Evolutionary conservation across 805 yeast genomes (phyloP).

Genomic region (Kluyveromyces dobzhanskii): DNA sequence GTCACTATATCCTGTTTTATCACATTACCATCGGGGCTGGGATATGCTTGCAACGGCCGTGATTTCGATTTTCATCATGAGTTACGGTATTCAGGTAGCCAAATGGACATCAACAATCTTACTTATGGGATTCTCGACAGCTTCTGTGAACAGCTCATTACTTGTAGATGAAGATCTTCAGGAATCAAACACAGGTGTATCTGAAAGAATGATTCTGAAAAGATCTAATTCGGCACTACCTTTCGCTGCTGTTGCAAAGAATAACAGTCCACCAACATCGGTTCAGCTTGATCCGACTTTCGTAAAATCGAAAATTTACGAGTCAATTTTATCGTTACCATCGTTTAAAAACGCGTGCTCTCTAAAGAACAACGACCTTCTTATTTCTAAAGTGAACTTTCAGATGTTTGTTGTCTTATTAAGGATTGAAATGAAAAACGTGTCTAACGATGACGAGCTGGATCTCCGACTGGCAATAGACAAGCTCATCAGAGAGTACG

Average conservation of each 20-base stretch:
- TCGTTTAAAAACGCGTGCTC: conserved; percentile 43
- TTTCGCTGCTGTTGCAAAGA: conserved; percentile 5
- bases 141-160: conserved; percentile 17
- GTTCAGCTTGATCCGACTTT: conserved; percentile 12
- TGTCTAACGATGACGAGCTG: conserved; percentile 61
- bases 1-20: conserved; percentile 19
- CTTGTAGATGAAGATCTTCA: conserved; percentile 10
- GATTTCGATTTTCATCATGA: conserved; percentile 22
- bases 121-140: conserved; percentile 28
- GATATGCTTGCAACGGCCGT: conserved; percentile 24
- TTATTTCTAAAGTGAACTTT: conserved; percentile 56
- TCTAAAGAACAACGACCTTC: conserved; percentile 35
- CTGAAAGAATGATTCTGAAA: conserved; percentile 4
- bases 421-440: conserved; percentile 54
- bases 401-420: conserved; percentile 50
- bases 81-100: conserved; percentile 27
- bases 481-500: conserved; percentile 17
- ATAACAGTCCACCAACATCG: background rate
- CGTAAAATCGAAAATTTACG: conserved; percentile 34
- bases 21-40: conserved; percentile 15
- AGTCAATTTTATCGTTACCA: conserved; percentile 39
- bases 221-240: conserved; percentile 15
- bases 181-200: conserved; percentile 1
- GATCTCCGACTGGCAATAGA: conserved; percentile 34
- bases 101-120: conserved; percentile 30